Evolutionary conservation across 305 asterid genomes (phyloP), one percentile per base, ranked within the genome.

Genomic region (Solanum hybrid): DNA sequence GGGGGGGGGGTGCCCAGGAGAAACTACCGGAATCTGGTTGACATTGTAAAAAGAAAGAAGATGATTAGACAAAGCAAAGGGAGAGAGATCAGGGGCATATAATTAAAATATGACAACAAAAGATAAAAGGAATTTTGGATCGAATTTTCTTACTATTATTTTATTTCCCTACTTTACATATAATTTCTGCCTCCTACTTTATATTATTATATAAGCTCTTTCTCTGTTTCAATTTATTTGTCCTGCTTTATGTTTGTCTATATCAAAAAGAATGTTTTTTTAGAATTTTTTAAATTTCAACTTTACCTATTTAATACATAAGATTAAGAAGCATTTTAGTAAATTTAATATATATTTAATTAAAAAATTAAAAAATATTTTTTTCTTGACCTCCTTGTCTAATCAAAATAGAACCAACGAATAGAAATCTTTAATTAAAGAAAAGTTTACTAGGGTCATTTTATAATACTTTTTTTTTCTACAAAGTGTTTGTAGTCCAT

Each of bases 11-110:
- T n/a, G n/a, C n/a, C n/a, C n/a, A 77, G 19, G 73, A 77, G 72
- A 87, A 89, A 88, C 84, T 89, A 86, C 87, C 9, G 76, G 80
- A 88, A 89, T 91, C 69, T 51, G 92, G 90, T 92, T 92, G 95
- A 93, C 95, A 86, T 90, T 91, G 78, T 89, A 86, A 89, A 38
- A 66, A 86, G 27, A 86, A 75, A 77, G 88, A 60, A 60, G 45
- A 88, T 90, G 93, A 90, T 89, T 89, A 88, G 90, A 91, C 92
- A 80, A 90, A 85, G 24, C 85, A 78, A 73, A 26, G 78, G 86
- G 86, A 51, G 85, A 71, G 36, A 12, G 76, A 24, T 69, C 32
- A 69, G 40, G 7, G 29, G 87, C 69, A 85, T 89, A 69, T 69
- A 69, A 78, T 89, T 91, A 51, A 84, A 90, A 79, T 87, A 77